Evolutionary conservation across 163 green algal species (phyloP).

Genomic region (Coccomyxa subellipsoidea): DNA sequence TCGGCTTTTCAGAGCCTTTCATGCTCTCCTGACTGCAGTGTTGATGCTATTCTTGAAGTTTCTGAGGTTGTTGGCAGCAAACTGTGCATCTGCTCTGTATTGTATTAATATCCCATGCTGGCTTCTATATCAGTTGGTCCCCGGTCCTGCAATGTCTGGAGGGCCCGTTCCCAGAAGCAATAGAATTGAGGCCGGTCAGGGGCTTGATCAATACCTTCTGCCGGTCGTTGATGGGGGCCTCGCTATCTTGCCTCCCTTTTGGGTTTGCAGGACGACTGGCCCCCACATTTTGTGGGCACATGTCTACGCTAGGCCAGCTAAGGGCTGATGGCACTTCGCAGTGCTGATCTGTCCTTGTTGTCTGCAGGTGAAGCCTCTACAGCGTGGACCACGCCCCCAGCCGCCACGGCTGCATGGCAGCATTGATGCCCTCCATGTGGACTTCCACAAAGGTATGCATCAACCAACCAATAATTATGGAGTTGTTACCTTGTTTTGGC

Average conservation of each 20-base stretch:
- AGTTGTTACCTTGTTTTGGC: background rate
- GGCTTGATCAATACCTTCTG: constrained; percentile 52
- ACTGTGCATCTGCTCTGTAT: too few relatives aligned
- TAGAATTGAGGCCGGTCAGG: constrained; percentile 32
- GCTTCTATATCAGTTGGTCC: constrained; percentile 19
- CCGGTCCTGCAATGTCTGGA: constrained; percentile 40
- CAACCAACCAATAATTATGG: too few relatives aligned
- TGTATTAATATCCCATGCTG: too few relatives aligned
- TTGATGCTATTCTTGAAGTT: background rate
- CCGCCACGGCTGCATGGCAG: too few relatives aligned
- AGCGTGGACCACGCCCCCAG: too few relatives aligned
- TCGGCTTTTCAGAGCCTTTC: background rate
- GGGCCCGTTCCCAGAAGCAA: constrained; percentile 56
- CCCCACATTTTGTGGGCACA: background rate
- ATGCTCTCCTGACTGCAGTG: background rate
- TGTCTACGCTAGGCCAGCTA: background rate
- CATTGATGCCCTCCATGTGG: too few relatives aligned
- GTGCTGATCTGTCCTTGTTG: background rate
- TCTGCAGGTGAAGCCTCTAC: background rate
- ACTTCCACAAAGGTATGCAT: too few relatives aligned
- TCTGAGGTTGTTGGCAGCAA: too few relatives aligned
- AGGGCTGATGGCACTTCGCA: background rate
- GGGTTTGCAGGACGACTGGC: constrained; percentile 37
- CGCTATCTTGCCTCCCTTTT: constrained; percentile 43
- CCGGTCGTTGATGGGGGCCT: constrained; percentile 36